Conservation (phyloP, 1,139 yeast species). For the Candida sanyaensis region DNA sequence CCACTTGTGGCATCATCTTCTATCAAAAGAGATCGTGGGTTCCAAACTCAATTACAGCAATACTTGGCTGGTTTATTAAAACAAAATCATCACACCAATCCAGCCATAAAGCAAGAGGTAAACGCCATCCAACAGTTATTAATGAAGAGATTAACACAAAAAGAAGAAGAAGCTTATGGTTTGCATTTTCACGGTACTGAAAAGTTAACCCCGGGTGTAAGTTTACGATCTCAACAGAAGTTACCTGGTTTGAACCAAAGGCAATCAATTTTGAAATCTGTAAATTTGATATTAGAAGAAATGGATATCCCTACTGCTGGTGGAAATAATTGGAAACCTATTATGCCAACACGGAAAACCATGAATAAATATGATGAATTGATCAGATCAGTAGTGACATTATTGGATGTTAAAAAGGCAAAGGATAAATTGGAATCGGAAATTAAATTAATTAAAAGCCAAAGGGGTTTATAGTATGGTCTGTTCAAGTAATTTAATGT, state of each 20-base stretch:
- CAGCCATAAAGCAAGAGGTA: conserved; percentile 34
- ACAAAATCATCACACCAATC: conserved; percentile 31
- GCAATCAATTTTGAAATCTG: conserved; percentile 72
- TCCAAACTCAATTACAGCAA: conserved; percentile 54
- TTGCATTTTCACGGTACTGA: conserved; percentile 76
- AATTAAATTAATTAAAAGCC: conserved; percentile 58
- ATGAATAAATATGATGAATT: conserved; percentile 79
- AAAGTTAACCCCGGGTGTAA: conserved; percentile 76
- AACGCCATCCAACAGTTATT: conserved; percentile 43
- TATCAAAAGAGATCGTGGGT: conserved; percentile 50
- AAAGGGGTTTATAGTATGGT: conserved; percentile 34
- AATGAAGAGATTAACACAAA: conserved; percentile 62
- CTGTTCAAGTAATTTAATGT: neutral
- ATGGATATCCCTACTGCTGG: conserved; percentile 69
- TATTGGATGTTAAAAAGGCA: conserved; percentile 84
- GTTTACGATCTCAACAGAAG: conserved; percentile 66
- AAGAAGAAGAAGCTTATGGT: conserved; percentile 88
- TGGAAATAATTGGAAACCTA: conserved; percentile 63
- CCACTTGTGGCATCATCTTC: conserved; percentile 59
- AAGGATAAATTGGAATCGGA: conserved; percentile 87
- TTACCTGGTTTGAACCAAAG: conserved; percentile 50
- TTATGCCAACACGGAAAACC: conserved; percentile 84
- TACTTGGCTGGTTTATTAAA: conserved; percentile 40
- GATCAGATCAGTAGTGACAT: conserved; percentile 67
- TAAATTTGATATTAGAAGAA: conserved; percentile 73